phyloP scores from a whole-genome alignment of 1,139 yeast species.

The Yamadazyma siamensis region DNA sequence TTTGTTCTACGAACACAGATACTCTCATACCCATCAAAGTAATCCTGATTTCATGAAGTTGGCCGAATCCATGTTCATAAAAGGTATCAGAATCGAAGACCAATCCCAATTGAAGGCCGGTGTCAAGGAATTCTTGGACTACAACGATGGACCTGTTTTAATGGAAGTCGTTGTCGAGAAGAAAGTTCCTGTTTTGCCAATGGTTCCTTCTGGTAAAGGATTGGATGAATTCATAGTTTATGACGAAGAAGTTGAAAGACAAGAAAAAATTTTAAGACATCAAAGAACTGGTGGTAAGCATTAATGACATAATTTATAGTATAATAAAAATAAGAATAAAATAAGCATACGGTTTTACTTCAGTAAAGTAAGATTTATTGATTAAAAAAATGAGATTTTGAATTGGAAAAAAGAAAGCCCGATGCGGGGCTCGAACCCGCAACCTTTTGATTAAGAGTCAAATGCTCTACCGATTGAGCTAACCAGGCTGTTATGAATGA shows the following conservation, averaged over 20 bases:
- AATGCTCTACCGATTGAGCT: constrained; percentile 49
- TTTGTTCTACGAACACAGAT: constrained; percentile 92
- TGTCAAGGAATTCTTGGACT: constrained; percentile 70
- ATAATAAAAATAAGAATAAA: too few relatives aligned
- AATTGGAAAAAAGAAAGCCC: constrained; percentile 23
- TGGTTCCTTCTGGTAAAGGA: constrained; percentile 97
- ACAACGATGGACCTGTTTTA: constrained; percentile 72
- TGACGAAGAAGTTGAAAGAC: constrained; percentile 75
- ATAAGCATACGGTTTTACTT: too few relatives aligned
- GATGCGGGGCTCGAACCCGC: constrained; percentile 54
- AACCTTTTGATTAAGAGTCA: constrained; percentile 48
- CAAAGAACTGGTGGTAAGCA: constrained; percentile 59
- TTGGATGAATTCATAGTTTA: constrained; percentile 87
- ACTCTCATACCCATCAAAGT: constrained; percentile 91
- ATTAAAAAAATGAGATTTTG: too few relatives aligned
- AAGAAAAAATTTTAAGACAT: constrained; percentile 62
- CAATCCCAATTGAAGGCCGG: constrained; percentile 61
- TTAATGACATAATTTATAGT: too few relatives aligned
- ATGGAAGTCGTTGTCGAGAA: constrained; percentile 89
- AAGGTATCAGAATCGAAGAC: constrained; percentile 69
- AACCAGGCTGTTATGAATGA: constrained; percentile 40
- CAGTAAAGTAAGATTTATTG: too few relatives aligned
- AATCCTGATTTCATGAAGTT: constrained; percentile 92
- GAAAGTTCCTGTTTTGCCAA: constrained; percentile 97
- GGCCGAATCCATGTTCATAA: constrained; percentile 91